Base-by-base conservation (phyloP, 345 rosid species). In the Balakata baccata region DNA sequence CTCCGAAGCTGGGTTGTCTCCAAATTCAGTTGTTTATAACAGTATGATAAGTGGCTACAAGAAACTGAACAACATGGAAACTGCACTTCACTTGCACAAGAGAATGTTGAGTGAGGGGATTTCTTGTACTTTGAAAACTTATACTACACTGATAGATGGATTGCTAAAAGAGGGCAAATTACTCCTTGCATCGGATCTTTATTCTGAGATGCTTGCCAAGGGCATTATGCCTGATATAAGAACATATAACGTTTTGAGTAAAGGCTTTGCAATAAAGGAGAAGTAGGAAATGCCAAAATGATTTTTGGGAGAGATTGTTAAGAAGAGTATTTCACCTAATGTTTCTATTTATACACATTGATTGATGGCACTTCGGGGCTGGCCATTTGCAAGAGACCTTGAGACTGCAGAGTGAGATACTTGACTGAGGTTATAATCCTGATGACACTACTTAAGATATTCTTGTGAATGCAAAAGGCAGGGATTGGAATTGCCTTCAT, bases 371-470 rank as follows among this genome's bases (percentile, higher is more conserved):
- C 68, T 90, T 83, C 64, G 87, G 72, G 87, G 87, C 83, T 72
- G 93, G 97, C 11, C 87, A 90, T 68, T 77, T 89, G 45, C 78
- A 82, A 38, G 92, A 89, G 82, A 92, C 97, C 52, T 86, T 84
- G 81, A 84, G 88, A 76, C 81, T 89, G 79, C 97, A 90, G 49
- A 77, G 84, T 45, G 97, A 90, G 84, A 94, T 92, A 97, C 89
- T 92, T 71, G 95, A 94, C 45, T 84, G 79, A 74, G 96, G 95
- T 67, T 88, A 88, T 81, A 70, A 69, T 78, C 97, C 92, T 0
- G 90, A 92, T 77, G 84, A 78, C 58, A 74, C 79, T 61, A 90
- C 97, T 17, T 89, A 84, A 73, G 91, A 87, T 84, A 82, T 94
- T 69, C 95, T 88, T 68, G 80, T 87, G 63, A 84, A 76, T 73